Conservation (phyloP, 1,284 basidiomycete genomes). For the Ganoderma lucidum region DNA sequence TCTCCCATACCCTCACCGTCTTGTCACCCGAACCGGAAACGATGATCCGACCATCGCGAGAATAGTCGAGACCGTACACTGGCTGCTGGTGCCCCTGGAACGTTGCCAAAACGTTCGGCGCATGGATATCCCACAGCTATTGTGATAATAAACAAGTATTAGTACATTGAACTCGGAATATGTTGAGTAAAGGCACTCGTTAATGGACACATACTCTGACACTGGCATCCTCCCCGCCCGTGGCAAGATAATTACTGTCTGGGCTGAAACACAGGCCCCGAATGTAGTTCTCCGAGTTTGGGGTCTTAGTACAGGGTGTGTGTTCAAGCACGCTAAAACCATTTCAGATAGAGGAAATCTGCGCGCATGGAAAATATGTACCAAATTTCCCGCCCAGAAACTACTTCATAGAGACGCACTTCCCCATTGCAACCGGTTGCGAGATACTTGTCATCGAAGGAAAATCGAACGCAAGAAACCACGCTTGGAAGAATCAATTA, state of each 20-base stretch:
- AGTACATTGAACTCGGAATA: no score
- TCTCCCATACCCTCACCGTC: slow-evolving; percentile 86
- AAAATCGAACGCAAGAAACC: slow-evolving; percentile 93
- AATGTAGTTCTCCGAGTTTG: slow-evolving; percentile 65
- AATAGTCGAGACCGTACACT: slow-evolving; percentile 89
- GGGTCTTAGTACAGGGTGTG: slow-evolving; percentile 57
- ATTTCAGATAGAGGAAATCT: background rate
- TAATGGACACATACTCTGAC: no score
- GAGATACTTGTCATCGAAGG: slow-evolving; percentile 86
- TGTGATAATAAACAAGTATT: no score
- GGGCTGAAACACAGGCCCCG: slow-evolving; percentile 76
- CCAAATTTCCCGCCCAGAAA: slow-evolving; percentile 85
- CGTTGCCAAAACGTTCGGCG: slow-evolving; percentile 70
- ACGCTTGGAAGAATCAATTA: slow-evolving; percentile 56
- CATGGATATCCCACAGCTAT: slow-evolving; percentile 86
- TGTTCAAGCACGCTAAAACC: slow-evolving; percentile 60
- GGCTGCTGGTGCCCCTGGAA: slow-evolving; percentile 88
- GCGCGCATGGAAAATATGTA: slow-evolving; percentile 43
- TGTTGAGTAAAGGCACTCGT: no score
- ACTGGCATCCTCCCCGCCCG: slow-evolving; percentile 67
- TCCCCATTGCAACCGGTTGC: slow-evolving; percentile 93
- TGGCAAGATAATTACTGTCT: slow-evolving; percentile 72
- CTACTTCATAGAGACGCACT: slow-evolving; percentile 90
- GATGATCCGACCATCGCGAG: slow-evolving; percentile 78
- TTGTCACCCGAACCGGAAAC: slow-evolving; percentile 88